phyloP scores from a whole-genome alignment of 75 land plant species.

The Ceratopteris richardii region DNA sequence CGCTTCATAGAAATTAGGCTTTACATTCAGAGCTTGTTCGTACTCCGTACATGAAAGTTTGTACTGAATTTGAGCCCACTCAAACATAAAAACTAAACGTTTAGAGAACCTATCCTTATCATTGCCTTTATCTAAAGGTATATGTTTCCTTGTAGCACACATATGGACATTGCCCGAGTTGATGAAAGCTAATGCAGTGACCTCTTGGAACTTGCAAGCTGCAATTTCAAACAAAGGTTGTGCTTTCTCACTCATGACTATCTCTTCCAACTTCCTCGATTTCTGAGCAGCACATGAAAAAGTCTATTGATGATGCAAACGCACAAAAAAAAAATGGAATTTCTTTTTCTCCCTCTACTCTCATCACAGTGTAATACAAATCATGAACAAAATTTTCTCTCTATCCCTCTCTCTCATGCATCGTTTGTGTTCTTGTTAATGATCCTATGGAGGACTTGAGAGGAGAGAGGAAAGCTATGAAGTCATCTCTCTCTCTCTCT shows the following conservation, averaged over 20 bases:
- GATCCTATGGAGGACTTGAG: too few species aligned
- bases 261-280: conserved; percentile 71
- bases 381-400: too few species aligned
- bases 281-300: conserved; percentile 65
- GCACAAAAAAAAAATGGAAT: too few species aligned
- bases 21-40: conserved; percentile 53
- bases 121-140: conserved; percentile 57
- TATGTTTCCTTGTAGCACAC: conserved; percentile 80
- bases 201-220: conserved; percentile 74
- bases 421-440: too few species aligned
- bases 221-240: conserved; percentile 69
- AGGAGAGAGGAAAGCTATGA: too few species aligned
- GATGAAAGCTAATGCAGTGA: conserved; percentile 77
- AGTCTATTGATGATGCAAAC: too few species aligned
- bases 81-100: conserved; percentile 53
- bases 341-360: too few species aligned
- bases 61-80: conserved; percentile 64
- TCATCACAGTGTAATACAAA: too few species aligned
- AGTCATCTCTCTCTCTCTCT: too few species aligned
- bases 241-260: conserved; percentile 76
- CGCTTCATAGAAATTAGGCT: conserved; percentile 77
- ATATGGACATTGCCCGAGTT: conserved; percentile 89
- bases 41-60: conserved; percentile 50
- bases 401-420: too few species aligned
- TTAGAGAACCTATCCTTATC: conserved; percentile 31